phyloP scores from a whole-genome alignment of 2,329 filamentous ascomycete genomes.

The Cordyceps fumosorosea region DNA sequence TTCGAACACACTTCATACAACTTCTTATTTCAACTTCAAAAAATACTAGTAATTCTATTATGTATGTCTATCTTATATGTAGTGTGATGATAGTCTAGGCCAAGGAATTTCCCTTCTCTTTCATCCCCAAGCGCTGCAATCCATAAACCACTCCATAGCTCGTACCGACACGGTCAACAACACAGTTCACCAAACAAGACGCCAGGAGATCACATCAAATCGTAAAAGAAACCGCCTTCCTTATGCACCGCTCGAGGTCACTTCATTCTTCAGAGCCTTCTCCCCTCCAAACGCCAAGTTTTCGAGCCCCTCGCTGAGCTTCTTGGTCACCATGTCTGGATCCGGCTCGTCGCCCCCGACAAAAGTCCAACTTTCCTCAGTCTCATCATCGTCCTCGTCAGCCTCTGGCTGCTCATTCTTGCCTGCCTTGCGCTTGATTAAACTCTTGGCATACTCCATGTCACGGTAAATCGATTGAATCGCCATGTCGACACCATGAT shows the following conservation, averaged over 20 bases:
- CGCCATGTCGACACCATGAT: slow-evolving; percentile 82
- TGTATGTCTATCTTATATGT: slow-evolving; percentile 12
- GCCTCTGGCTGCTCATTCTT: slow-evolving; percentile 38
- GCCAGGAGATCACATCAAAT: slow-evolving; percentile 2
- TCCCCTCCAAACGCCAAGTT: slow-evolving; percentile 17
- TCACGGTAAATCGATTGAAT: slow-evolving; percentile 93
- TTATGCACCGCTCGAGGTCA: slow-evolving; percentile 5
- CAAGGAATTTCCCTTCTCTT: background rate
- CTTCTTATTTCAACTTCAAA: background rate
- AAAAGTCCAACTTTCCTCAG: slow-evolving; percentile 87
- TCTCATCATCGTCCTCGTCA: slow-evolving; percentile 47
- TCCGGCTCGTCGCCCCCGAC: slow-evolving; percentile 54
- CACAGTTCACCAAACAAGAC: background rate
- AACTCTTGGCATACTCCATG: slow-evolving; percentile 80
- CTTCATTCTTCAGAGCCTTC: slow-evolving; percentile 21
- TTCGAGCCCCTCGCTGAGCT: slow-evolving; percentile 30
- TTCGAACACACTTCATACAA: background rate
- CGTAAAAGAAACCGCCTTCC: background rate
- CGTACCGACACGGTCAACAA: background rate
- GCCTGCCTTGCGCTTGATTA: slow-evolving; percentile 62
- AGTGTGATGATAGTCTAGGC: slow-evolving; percentile 7
- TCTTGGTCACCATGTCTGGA: slow-evolving; percentile 35
- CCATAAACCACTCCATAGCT: background rate
- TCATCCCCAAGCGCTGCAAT: background rate
- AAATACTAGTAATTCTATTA: slow-evolving; percentile 7